Evolutionary conservation across 2,329 filamentous ascomycete genomes (phyloP).

Genomic region (Neonectria hederae): DNA sequence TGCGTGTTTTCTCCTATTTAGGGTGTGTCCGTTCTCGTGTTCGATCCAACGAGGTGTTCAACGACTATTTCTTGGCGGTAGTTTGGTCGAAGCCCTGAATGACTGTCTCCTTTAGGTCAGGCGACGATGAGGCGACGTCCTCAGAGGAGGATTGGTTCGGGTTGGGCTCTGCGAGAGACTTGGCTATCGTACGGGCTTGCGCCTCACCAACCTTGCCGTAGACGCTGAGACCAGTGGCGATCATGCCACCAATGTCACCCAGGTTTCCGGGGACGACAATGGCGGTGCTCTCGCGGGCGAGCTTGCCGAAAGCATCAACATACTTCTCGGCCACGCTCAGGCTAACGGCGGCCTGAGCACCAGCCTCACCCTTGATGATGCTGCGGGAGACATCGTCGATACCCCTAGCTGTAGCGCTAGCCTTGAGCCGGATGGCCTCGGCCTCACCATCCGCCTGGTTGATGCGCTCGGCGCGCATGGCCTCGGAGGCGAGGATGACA

Average conservation of each 20-base stretch:
- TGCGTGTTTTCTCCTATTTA: constrained; percentile 9
- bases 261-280: constrained; percentile 97
- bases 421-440: constrained; percentile 89
- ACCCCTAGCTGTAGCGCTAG: constrained; percentile 83
- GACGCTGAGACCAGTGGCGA: constrained; percentile 92
- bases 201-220: constrained; percentile 92
- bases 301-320: constrained; percentile 90
- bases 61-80: constrained; percentile 44
- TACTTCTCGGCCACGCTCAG: constrained; percentile 96
- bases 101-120: constrained; percentile 51
- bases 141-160: constrained; percentile 34
- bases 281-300: constrained; percentile 94
- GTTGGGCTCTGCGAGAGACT: constrained; percentile 54
- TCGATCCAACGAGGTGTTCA: neutral
- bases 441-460: constrained; percentile 93
- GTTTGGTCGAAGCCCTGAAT: constrained; percentile 53
- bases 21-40: neutral
- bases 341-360: constrained; percentile 85
- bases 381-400: constrained; percentile 85
- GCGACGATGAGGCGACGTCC: constrained; percentile 26
- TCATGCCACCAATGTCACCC: constrained; percentile 95
- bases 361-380: constrained; percentile 76
- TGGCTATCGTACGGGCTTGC: constrained; percentile 74
- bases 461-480: constrained; percentile 88
- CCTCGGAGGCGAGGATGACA: constrained; percentile 95